A percentile compares a stretch with the other conserved stretches of the same genome.
These are phyloP conservation scores for Pichia sp. DNA, from an alignment of 1,139 yeast species.

Conservation along the genomic window DNA sequence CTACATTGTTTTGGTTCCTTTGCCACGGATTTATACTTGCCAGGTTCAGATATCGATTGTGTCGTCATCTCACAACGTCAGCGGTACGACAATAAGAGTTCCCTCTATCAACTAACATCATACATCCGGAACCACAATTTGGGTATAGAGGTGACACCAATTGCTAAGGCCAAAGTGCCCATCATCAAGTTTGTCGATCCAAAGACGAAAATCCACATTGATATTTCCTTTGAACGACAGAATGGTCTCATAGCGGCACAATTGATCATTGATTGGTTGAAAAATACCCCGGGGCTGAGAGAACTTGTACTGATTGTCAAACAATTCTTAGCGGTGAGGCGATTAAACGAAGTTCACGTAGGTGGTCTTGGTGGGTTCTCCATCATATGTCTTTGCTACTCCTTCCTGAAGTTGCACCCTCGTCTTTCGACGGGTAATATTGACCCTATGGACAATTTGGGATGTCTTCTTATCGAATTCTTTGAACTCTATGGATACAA, in stretches of 20 bases:
- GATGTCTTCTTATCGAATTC: constrained; percentile 83
- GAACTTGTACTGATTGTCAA: constrained; percentile 81
- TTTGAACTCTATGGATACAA: constrained; percentile 93
- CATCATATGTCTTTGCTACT: constrained; percentile 78
- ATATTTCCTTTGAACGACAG: constrained; percentile 82
- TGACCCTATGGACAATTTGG: constrained; percentile 67
- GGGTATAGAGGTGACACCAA: constrained; percentile 75
- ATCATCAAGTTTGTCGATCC: constrained; percentile 89
- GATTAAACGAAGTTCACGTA: constrained; percentile 82
- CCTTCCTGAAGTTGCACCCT: constrained; percentile 79
- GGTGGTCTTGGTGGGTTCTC: constrained; percentile 98
- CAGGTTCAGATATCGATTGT: constrained; percentile 96
- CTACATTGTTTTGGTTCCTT: constrained; percentile 90
- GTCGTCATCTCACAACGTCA: constrained; percentile 67
- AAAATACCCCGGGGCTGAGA: constrained; percentile 69
- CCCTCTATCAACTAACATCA: constrained; percentile 70
- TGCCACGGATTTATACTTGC: constrained; percentile 90
- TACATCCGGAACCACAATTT: constrained; percentile 54
- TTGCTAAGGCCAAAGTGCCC: constrained; percentile 92
- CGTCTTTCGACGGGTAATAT: constrained; percentile 62
- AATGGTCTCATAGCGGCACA: constrained; percentile 86
- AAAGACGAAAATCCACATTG: constrained; percentile 66
- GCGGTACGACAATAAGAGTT: constrained; percentile 58
- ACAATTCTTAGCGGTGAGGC: constrained; percentile 76
- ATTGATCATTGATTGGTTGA: constrained; percentile 70